Conservation (phyloP, 129 eudicot genomes). For the Flaveria linearis region DNA sequence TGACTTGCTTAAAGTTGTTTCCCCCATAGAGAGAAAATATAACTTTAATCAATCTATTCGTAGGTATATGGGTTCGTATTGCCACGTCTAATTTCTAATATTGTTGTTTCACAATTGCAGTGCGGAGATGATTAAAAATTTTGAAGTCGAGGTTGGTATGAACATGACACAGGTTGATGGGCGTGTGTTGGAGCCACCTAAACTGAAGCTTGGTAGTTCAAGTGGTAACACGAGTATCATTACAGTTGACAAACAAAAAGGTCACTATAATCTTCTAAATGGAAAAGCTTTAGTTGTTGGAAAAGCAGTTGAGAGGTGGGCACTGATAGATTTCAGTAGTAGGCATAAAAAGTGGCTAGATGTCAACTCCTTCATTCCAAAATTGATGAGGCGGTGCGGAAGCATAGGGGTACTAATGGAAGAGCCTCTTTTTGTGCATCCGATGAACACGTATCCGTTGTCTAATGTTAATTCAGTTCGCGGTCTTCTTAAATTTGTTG, state of each 20-base stretch:
- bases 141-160: constrained; percentile 49
- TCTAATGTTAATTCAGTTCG: constrained; percentile 19
- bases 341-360: constrained; percentile 19
- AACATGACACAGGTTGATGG: constrained; percentile 63
- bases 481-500: constrained; percentile 31
- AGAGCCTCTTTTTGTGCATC: constrained; percentile 32
- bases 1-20: not conserved
- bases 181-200: constrained; percentile 65
- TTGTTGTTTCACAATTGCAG: constrained; percentile 30
- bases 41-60: not conserved
- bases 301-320: constrained; percentile 63
- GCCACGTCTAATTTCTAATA: not conserved
- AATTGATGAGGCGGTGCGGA: constrained; percentile 38
- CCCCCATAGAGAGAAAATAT: not conserved
- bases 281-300: constrained; percentile 52
- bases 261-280: constrained; percentile 68
- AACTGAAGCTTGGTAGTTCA: constrained; percentile 48
- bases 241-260: constrained; percentile 48
- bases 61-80: not conserved
- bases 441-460: constrained; percentile 34
- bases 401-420: constrained; percentile 49
- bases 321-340: constrained; percentile 55
- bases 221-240: constrained; percentile 18
- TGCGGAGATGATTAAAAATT: constrained; percentile 40
- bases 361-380: constrained; percentile 31